These are phyloP conservation scores for Sphaerulina populicola DNA, from an alignment of 2,329 filamentous ascomycete species.

Conservation along the genomic window DNA sequence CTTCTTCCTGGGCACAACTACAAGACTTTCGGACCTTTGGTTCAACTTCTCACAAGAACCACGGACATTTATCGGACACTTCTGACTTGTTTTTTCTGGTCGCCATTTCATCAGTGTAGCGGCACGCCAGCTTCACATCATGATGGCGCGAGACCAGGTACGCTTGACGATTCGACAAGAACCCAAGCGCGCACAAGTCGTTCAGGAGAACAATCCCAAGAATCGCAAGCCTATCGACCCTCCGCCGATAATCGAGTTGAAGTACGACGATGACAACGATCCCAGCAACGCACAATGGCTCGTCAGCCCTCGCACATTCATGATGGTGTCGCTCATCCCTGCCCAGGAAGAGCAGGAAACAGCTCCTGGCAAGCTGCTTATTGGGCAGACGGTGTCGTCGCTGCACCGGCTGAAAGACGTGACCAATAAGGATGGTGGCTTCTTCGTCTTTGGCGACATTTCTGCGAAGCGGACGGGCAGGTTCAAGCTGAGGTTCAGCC, in stretches of 20 bases:
- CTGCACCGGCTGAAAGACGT: conserved; percentile 69
- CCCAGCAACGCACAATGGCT: conserved; percentile 49
- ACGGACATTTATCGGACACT: conserved; percentile 1
- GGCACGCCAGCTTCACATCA: conserved; percentile 40
- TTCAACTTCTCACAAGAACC: conserved; percentile 4
- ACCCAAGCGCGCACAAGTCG: conserved; percentile 20
- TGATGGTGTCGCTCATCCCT: conserved; percentile 48
- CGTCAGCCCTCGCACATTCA: conserved; percentile 58
- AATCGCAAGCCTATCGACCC: conserved; percentile 76
- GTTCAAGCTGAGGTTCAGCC: conserved; percentile 65
- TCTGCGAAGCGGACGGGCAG: conserved; percentile 67
- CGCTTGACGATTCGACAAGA: conserved; percentile 19
- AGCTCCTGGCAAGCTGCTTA: conserved; percentile 20
- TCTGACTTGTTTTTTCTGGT: neutral
- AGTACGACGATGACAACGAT: conserved; percentile 42
- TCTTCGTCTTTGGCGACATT: conserved; percentile 86
- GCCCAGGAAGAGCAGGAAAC: conserved; percentile 20
- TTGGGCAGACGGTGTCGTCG: conserved; percentile 70
- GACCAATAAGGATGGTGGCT: conserved; percentile 56
- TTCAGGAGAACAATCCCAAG: conserved; percentile 24
- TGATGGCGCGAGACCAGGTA: conserved; percentile 18
- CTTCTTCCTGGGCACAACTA: neutral
- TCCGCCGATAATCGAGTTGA: conserved; percentile 71
- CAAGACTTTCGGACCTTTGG: neutral
- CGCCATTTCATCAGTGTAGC: neutral